Evolutionary conservation across 441 rosid genomes (phyloP).

Genomic region (Francoa sonchifolia): DNA sequence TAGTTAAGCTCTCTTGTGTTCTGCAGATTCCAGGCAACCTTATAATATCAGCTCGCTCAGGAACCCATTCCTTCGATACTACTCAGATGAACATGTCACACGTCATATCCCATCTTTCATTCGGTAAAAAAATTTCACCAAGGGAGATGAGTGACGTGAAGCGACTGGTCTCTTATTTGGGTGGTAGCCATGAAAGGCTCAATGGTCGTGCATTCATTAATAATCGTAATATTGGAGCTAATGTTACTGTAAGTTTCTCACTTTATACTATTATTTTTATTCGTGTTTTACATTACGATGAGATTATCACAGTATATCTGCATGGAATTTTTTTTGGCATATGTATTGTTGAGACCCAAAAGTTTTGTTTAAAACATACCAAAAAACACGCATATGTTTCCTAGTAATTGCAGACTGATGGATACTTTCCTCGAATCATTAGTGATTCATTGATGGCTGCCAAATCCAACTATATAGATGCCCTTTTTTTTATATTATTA

Average conservation of each 20-base stretch:
- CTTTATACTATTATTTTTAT: constrained; percentile 9
- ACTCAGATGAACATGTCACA: constrained; percentile 94
- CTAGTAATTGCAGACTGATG: too few relatives aligned
- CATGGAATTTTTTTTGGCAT: too few relatives aligned
- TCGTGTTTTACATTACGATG: background rate
- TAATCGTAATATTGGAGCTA: constrained; percentile 62
- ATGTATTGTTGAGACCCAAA: too few relatives aligned
- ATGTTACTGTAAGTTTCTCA: constrained; percentile 76
- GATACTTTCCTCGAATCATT: too few relatives aligned
- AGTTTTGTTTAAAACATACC: too few relatives aligned
- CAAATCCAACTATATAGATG: too few relatives aligned
- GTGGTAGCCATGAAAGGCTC: constrained; percentile 74
- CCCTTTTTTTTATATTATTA: background rate
- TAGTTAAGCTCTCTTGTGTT: constrained; percentile 6
- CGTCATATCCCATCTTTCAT: constrained; percentile 71
- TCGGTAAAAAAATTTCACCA: constrained; percentile 56
- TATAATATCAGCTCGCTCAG: constrained; percentile 70
- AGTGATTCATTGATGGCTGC: too few relatives aligned
- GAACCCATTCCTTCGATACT: constrained; percentile 86
- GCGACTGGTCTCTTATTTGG: constrained; percentile 66
- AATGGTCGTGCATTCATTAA: constrained; percentile 71
- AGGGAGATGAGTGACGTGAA: constrained; percentile 46
- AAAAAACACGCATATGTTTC: too few relatives aligned
- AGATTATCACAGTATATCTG: too few relatives aligned
- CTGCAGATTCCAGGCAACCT: constrained; percentile 96